These are phyloP conservation scores for Fonsecaea pugnacius DNA, from an alignment of 2,329 filamentous ascomycete species.

Conservation along the genomic window DNA sequence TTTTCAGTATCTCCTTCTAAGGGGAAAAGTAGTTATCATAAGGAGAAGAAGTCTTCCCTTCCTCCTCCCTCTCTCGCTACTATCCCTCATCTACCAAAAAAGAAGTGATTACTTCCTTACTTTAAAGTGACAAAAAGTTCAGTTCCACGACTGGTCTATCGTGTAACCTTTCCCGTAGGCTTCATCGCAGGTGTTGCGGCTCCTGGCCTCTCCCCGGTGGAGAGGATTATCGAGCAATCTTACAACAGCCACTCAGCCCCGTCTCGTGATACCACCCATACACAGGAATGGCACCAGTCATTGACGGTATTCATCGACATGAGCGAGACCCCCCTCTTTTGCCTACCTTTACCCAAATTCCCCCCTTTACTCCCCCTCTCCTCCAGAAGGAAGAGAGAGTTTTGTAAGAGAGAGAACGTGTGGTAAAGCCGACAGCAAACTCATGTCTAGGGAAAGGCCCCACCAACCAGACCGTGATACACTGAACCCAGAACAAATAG, in stretches of 20 bases:
- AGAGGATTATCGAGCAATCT: neutral
- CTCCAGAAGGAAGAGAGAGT: neutral
- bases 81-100: neutral
- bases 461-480: slow-evolving; percentile 3
- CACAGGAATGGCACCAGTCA: too few species aligned
- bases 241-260: neutral
- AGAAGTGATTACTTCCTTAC: neutral
- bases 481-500: neutral
- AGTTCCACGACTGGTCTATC: neutral
- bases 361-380: too few species aligned
- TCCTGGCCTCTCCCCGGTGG: neutral
- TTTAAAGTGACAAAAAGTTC: slow-evolving; percentile 39
- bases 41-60: too few species aligned
- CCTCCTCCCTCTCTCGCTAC: too few species aligned
- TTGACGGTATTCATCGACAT: neutral
- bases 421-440: slow-evolving; percentile 56
- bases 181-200: slow-evolving; percentile 3
- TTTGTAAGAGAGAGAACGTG: neutral
- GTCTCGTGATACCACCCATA: neutral
- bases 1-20: slow-evolving; percentile 57
- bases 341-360: neutral
- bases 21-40: neutral
- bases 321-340: too few species aligned
- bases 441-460: neutral
- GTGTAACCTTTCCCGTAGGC: neutral